phyloP scores from a whole-genome alignment of 2,329 filamentous ascomycete species.

The Monilinia polystroma region DNA sequence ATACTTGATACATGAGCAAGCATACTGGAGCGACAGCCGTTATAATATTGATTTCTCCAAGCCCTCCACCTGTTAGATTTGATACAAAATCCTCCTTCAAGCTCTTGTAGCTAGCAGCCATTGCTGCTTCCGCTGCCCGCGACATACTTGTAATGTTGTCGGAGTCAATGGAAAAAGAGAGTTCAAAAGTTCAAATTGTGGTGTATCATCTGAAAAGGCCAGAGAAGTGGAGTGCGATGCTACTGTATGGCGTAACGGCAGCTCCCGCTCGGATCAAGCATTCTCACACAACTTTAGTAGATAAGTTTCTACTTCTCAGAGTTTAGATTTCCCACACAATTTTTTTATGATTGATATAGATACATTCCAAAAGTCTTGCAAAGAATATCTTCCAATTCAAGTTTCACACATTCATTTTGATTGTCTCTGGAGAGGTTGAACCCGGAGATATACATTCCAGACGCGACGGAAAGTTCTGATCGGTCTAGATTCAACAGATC shows the following conservation, averaged over 20 bases:
- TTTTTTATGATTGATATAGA: background rate
- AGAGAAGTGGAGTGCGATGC: background rate
- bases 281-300: background rate
- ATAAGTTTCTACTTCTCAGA: too few species aligned
- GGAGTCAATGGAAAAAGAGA: background rate
- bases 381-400: background rate
- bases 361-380: background rate
- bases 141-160: constrained; percentile 31
- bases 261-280: constrained; percentile 12
- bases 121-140: constrained; percentile 40
- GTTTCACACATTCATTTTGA: background rate
- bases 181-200: background rate
- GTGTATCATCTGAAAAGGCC: constrained; percentile 10
- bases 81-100: constrained; percentile 96
- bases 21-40: constrained; percentile 81
- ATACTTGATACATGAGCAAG: constrained; percentile 29
- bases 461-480: constrained; percentile 3
- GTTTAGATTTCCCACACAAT: background rate
- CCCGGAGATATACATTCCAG: background rate
- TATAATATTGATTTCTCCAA: constrained; percentile 83
- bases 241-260: background rate
- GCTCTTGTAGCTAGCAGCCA: constrained; percentile 71
- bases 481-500: background rate
- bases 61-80: constrained; percentile 77
- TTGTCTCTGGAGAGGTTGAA: background rate